Percentiles rank a stretch among this genome's conserved stretches.
Evolutionary conservation across 495 filamentous ascomycete genomes (phyloP).

Genomic region (Daldinia vernicosa): DNA sequence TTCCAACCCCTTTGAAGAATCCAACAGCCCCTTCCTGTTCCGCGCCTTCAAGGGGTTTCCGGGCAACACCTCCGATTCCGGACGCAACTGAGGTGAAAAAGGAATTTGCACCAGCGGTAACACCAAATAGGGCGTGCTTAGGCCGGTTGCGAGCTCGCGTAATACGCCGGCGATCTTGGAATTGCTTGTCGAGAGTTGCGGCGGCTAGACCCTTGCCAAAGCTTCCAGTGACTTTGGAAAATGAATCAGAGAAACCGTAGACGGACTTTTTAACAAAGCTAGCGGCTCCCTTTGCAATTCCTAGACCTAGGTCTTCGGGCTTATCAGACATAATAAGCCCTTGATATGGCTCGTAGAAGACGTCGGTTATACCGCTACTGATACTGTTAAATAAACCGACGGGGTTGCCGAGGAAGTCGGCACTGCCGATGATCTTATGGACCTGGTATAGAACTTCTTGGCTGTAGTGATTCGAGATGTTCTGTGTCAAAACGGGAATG

Average conservation of each 20-base stretch:
- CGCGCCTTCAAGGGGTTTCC: constrained; percentile 92
- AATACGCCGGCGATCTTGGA: constrained; percentile 94
- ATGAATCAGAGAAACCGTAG: constrained; percentile 93
- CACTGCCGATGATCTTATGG: constrained; percentile 94
- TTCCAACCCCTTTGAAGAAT: constrained; percentile 97
- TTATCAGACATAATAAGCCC: constrained; percentile 95
- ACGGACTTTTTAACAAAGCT: constrained; percentile 99
- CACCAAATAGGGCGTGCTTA: constrained; percentile 95
- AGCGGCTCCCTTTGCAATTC: constrained; percentile 94
- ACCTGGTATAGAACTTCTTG: constrained; percentile 95
- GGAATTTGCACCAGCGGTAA: constrained; percentile 93
- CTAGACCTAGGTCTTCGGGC: constrained; percentile 91
- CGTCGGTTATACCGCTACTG: constrained; percentile 93
- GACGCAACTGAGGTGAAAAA: constrained; percentile 91
- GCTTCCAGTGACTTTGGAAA: constrained; percentile 95
- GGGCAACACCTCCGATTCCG: constrained; percentile 89
- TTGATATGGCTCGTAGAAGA: constrained; percentile 99
- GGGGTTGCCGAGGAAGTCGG: constrained; percentile 98
- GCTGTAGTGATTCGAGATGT: constrained; percentile 91
- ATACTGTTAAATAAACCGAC: constrained; percentile 98
- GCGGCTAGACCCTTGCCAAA: constrained; percentile 95
- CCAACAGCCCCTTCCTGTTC: constrained; percentile 93
- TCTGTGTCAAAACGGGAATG: constrained; percentile 79
- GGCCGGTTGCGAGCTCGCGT: constrained; percentile 91
- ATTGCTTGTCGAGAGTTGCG: constrained; percentile 97